Evolutionary conservation across 2,329 filamentous ascomycete genomes (phyloP).

Genomic region (Penicillium sp.): DNA sequence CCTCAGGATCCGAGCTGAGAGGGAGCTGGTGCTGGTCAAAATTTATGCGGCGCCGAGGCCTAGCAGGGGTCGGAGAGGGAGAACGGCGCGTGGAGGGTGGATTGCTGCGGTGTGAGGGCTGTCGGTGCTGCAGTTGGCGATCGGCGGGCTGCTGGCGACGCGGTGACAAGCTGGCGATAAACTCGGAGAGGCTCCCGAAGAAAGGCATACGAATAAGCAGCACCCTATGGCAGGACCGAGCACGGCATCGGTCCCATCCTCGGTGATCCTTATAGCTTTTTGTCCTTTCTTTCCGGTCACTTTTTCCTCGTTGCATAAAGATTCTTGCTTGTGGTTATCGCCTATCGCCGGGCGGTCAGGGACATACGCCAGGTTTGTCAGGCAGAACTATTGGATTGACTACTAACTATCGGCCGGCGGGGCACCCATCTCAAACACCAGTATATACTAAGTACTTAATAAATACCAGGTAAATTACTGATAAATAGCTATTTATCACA

Average conservation of each 20-base stretch:
- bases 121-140: conserved; percentile 8
- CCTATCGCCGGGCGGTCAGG: conserved; percentile 19
- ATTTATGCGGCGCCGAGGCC: neutral
- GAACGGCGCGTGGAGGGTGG: conserved; percentile 1
- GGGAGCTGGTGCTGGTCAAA: neutral
- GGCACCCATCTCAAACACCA: too few species aligned
- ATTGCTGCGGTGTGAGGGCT: neutral
- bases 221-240: conserved; percentile 11
- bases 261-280: neutral
- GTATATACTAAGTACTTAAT: too few species aligned
- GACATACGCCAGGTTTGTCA: conserved; percentile 2
- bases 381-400: neutral
- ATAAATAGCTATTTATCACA: neutral
- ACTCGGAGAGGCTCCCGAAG: conserved; percentile 15
- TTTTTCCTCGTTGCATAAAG: neutral
- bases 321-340: conserved; percentile 3
- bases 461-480: too few species aligned
- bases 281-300: neutral
- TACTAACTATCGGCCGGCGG: too few species aligned
- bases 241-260: conserved; percentile 10
- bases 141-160: conserved; percentile 17
- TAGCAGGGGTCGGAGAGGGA: conserved; percentile 6
- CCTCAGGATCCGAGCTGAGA: neutral
- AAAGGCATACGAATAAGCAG: conserved; percentile 14
- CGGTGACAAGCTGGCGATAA: conserved; percentile 20